Conservation (phyloP, 1,284 basidiomycete genomes). For the Rhodotorula sp. region DNA sequence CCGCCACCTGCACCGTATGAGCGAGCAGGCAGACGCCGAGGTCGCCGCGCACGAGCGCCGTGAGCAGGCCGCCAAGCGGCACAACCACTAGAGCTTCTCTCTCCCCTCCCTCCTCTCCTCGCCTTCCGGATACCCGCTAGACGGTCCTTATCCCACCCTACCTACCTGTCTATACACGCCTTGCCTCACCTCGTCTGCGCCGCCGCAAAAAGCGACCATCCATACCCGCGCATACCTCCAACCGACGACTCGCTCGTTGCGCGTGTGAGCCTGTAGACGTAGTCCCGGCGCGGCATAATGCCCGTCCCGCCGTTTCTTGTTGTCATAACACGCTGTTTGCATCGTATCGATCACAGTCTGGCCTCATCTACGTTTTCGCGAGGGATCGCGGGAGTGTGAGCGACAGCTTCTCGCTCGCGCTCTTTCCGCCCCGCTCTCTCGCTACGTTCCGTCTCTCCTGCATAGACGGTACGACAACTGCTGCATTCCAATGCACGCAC, state of each 20-base stretch:
- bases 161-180: too few species aligned
- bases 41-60: neutral
- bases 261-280: neutral
- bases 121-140: too few species aligned
- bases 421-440: too few species aligned
- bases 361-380: too few species aligned
- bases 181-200: neutral
- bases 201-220: too few species aligned
- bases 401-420: too few species aligned
- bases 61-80: neutral
- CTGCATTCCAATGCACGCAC: too few species aligned
- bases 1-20: slow-evolving; percentile 1
- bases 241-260: neutral
- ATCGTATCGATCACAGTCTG: neutral
- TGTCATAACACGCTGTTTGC: neutral
- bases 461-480: too few species aligned
- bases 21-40: neutral
- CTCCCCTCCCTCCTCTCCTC: neutral
- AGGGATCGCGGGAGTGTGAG: too few species aligned
- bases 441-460: too few species aligned
- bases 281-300: too few species aligned
- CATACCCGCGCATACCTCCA: neutral
- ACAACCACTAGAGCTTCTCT: neutral
- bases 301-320: neutral
- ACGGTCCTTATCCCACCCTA: too few species aligned